Evolutionary conservation across 1,284 basidiomycete species (phyloP).

Genomic region (Cryptococcus jaspeensis): DNA sequence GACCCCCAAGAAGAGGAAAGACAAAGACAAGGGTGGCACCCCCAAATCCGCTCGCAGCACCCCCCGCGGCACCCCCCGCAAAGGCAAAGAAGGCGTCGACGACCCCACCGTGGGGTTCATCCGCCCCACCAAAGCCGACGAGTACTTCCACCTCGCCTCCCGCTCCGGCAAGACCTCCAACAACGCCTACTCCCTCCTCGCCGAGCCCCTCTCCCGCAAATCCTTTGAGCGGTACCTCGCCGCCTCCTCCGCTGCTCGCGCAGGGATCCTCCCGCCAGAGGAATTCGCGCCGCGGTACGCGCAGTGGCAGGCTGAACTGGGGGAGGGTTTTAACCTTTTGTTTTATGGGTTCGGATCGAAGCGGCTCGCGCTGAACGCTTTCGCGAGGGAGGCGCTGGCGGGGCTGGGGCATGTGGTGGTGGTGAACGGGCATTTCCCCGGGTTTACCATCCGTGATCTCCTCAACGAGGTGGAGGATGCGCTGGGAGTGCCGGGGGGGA

Average conservation of each 20-base stretch:
- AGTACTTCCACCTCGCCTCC: slow-evolving; percentile 67
- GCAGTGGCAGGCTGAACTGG: slow-evolving; percentile 68
- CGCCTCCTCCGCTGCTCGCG: slow-evolving; percentile 3
- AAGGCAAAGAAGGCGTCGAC: slow-evolving; percentile 8
- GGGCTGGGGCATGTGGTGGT: slow-evolving; percentile 69
- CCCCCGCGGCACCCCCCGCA: slow-evolving; percentile 21
- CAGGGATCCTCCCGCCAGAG: slow-evolving; percentile 6
- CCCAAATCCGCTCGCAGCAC: slow-evolving; percentile 23
- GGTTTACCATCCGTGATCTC: slow-evolving; percentile 67
- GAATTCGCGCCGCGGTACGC: slow-evolving; percentile 54
- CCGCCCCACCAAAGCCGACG: slow-evolving; percentile 62
- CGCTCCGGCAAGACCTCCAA: slow-evolving; percentile 68
- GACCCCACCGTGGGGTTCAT: slow-evolving; percentile 39
- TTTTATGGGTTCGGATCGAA: slow-evolving; percentile 89
- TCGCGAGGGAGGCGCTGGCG: slow-evolving; percentile 61
- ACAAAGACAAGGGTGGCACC: slow-evolving; percentile 5
- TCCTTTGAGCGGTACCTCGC: slow-evolving; percentile 36
- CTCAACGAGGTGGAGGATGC: slow-evolving; percentile 62
- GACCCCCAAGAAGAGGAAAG: slow-evolving; percentile 19
- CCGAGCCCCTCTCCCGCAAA: slow-evolving; percentile 58
- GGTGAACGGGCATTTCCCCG: slow-evolving; percentile 74
- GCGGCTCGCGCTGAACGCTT: slow-evolving; percentile 66
- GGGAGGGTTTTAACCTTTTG: slow-evolving; percentile 77
- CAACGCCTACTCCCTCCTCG: slow-evolving; percentile 69
- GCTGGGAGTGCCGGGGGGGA: slow-evolving; percentile 44